Evolutionary conservation across 371 early-diverging fungal species (phyloP).

Genomic region (Mortierella sp.): DNA sequence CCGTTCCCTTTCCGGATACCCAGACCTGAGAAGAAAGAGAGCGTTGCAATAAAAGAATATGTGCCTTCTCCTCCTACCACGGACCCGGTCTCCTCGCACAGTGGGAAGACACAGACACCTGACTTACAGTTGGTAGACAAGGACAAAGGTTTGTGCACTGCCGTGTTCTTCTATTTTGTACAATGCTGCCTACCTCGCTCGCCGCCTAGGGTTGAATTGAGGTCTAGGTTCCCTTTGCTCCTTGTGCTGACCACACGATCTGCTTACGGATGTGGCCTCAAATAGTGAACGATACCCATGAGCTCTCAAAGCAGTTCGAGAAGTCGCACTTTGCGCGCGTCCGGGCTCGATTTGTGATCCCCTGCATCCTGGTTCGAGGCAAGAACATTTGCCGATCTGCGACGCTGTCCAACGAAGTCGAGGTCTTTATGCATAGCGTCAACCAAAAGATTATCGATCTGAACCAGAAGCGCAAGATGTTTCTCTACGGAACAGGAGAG

Average conservation of each 20-base stretch:
- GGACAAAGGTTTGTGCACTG: slow-evolving; percentile 44
- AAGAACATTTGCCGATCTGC: slow-evolving; percentile 56
- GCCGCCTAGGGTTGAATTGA: neutral
- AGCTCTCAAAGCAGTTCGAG: slow-evolving; percentile 53
- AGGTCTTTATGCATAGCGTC: slow-evolving; percentile 55
- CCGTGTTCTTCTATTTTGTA: neutral
- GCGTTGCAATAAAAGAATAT: slow-evolving; percentile 48
- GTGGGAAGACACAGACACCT: slow-evolving; percentile 16
- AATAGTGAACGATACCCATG: slow-evolving; percentile 54
- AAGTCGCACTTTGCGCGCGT: slow-evolving; percentile 58
- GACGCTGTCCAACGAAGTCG: slow-evolving; percentile 52
- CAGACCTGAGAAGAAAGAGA: slow-evolving; percentile 42
- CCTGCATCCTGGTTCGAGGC: slow-evolving; percentile 53
- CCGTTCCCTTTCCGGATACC: slow-evolving; percentile 56
- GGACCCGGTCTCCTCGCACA: neutral
- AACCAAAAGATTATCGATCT: slow-evolving; percentile 53
- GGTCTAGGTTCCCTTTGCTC: neutral
- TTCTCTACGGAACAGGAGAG: slow-evolving; percentile 53
- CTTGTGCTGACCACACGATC: slow-evolving; percentile 6
- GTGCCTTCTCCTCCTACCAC: slow-evolving; percentile 16
- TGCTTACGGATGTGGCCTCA: slow-evolving; percentile 1
- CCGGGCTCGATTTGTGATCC: slow-evolving; percentile 54
- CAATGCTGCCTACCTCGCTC: neutral
- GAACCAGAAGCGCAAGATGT: slow-evolving; percentile 54
- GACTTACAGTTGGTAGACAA: slow-evolving; percentile 26